These are phyloP conservation scores for Globisporangium lucens DNA, from an alignment of 352 stramenopile genomes.

Conservation along the genomic window DNA sequence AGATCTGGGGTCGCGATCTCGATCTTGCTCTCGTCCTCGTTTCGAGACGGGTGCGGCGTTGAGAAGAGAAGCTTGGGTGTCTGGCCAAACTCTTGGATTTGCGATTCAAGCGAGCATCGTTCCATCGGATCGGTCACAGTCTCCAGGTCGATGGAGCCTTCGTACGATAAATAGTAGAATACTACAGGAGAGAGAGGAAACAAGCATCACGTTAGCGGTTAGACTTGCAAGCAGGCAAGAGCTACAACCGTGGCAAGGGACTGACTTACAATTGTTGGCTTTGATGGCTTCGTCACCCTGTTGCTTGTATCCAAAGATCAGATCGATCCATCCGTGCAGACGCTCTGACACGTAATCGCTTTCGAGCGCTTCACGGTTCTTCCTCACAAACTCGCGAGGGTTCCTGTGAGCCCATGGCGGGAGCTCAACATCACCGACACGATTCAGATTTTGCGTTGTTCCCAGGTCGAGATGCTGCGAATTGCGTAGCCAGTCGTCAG, in stretches of 20 bases:
- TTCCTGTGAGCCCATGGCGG: conserved; percentile 90
- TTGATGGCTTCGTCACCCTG: conserved; percentile 81
- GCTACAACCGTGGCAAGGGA: background rate
- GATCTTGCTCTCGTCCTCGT: conserved; percentile 49
- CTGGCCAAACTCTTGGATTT: conserved; percentile 93
- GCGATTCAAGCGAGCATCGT: conserved; percentile 90
- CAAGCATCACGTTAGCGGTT: background rate
- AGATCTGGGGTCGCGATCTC: conserved; percentile 51
- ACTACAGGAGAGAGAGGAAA: conserved; percentile 32
- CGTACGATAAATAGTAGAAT: conserved; percentile 89
- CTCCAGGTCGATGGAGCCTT: conserved; percentile 84
- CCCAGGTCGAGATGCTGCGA: conserved; percentile 95
- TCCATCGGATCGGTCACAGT: conserved; percentile 89
- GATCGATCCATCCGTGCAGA: conserved; percentile 97
- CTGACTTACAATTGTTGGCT: conserved; percentile 67
- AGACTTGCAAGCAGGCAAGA: background rate
- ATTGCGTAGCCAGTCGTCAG: conserved; percentile 94
- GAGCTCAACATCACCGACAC: conserved; percentile 95
- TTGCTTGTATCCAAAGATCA: conserved; percentile 96
- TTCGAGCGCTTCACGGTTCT: conserved; percentile 94
- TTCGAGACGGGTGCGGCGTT: conserved; percentile 63
- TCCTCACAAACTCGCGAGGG: conserved; percentile 83
- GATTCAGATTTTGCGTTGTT: conserved; percentile 71
- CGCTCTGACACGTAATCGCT: conserved; percentile 95
- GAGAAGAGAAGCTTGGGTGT: conserved; percentile 80